These are phyloP conservation scores for Hamigera avellanea DNA, from an alignment of 495 filamentous ascomycete species.

Conservation along the genomic window DNA sequence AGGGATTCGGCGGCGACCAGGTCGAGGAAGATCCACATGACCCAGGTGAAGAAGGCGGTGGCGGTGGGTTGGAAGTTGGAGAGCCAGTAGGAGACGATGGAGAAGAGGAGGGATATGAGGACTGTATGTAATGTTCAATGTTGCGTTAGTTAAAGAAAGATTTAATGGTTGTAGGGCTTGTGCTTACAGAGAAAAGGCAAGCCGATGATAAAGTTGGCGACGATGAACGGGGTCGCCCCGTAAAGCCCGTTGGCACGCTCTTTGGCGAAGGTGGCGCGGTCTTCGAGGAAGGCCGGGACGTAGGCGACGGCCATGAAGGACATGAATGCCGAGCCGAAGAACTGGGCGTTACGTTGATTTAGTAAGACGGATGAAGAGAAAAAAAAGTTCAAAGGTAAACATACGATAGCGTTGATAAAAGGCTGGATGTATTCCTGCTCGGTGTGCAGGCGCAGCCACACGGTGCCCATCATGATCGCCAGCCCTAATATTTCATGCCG, in stretches of 20 bases:
- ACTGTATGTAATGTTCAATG: constrained; percentile 26
- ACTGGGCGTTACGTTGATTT: no score
- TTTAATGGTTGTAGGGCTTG: no score
- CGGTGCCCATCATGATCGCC: constrained; percentile 80
- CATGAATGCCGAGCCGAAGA: constrained; percentile 80
- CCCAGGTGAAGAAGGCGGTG: constrained; percentile 61
- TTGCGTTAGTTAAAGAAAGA: no score
- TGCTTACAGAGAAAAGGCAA: constrained; percentile 69
- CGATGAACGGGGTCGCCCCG: constrained; percentile 55
- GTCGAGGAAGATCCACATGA: constrained; percentile 81
- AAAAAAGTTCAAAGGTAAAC: constrained; percentile 1
- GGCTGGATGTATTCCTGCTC: constrained; percentile 60
- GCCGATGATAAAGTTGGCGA: constrained; percentile 74
- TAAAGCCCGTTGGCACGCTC: constrained; percentile 76
- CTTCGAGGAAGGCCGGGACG: constrained; percentile 72
- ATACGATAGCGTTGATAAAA: constrained; percentile 63
- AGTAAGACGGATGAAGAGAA: constrained; percentile 1
- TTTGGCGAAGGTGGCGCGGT: constrained; percentile 59
- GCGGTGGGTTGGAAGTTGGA: constrained; percentile 59
- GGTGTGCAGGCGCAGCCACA: constrained; percentile 60
- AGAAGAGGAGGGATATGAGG: constrained; percentile 62
- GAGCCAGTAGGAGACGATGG: constrained; percentile 66
- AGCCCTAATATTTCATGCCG: no score
- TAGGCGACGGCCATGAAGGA: constrained; percentile 86
- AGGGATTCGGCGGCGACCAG: constrained; percentile 70